Evolutionary conservation across 2,329 filamentous ascomycete genomes (phyloP), one percentile per base, ranked within the genome.

Genomic region (Cladosporium sp.): DNA sequence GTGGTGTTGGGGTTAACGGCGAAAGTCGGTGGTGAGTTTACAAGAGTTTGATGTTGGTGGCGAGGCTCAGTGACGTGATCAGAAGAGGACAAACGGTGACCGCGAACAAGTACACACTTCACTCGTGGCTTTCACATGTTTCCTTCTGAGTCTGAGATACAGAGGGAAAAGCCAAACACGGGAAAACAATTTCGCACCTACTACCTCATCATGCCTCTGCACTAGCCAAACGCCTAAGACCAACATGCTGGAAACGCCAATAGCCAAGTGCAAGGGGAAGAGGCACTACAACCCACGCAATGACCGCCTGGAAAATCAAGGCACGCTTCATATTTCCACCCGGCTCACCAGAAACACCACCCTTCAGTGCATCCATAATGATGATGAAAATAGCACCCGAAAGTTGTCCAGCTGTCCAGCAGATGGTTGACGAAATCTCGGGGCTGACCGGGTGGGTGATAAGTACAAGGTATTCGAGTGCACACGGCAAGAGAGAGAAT

Each of bases 371-470:
- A 75, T 93, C 89, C 80, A 91, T 91, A 65, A 94, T 79, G 32
- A 99, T 80, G 72, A 97, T 91, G 74, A 97, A 97, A 30, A 93
- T 79, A 1, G 88, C 93, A 14, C 95, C 95, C 0, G 96, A 79
- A 8, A 97, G 78, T 80, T 98, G 94, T 0, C 95, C 94, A 6
- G 90, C 90, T 1, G 87, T 86, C 95, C 95, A 98, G 73, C 90
- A 91, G 25, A 96, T 82, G 30, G 91, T 92, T 67, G 88, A 91
- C 0, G 91, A 91, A 53, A 97, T 86, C 78, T 96, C 94, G 0
- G 95, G 93, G 48, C 88, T 89, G 28, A 96, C 87, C 0, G 95
- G 95, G 73, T 95, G 91, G 5, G 91, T 93, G 66, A 97, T 85
- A 76, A 98, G 92, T 60, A 91, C 91, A 18, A 97, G 82, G 71